Evolutionary conservation across 176 grass and related monocot species (phyloP), one percentile per base, ranked within the genome.

Genomic region (Olyra latifolia): DNA sequence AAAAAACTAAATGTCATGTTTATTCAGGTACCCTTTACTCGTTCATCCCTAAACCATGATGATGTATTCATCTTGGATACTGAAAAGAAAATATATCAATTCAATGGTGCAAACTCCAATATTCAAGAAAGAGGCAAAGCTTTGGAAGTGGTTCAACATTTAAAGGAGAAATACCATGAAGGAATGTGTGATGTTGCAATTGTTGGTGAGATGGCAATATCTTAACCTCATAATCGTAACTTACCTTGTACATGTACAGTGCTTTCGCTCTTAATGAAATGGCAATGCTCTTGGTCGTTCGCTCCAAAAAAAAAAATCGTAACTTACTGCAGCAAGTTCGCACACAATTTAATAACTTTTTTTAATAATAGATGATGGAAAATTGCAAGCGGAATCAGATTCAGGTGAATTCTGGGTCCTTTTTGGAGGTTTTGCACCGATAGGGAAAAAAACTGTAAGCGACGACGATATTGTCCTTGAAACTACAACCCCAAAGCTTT

Each of bases 111-210:
- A 59, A 98, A 95, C 87, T 95, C 95, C 54, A 95, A 91, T 84
- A 98, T 98, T 74, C 95, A 98, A 93, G 95, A 98, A 82, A 98
- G 92, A 81, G 95, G 88, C 46, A 98, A 98, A 80, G 90, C 95
- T 71, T 76, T 98, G 83, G 92, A 98, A 95, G 88, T 93, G 52
- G 86, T 95, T 82, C 95, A 98, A 74, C 88, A 98, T 91, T 82
- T 98, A 58, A 98, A 95, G 75, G 95, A 98, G 30, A 90, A 83
- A 44, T 98, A 93, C 60, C 95, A 98, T 78, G 90, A 76, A 15
- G 95, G 95, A 62, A 84, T 87, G 78, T 98, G 95, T 62, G 78
- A 85, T 75, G 88, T 98, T 89, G 95, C 95, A 54, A 95, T 95
- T 83, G 87, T 98, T 79, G 95, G 95, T 98, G 80, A 76, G 85